Percentiles rank a stretch among this genome's conserved stretches.
Evolutionary conservation across 2,329 filamentous ascomycete species (phyloP).

Genomic region (Madurella fahalii): DNA sequence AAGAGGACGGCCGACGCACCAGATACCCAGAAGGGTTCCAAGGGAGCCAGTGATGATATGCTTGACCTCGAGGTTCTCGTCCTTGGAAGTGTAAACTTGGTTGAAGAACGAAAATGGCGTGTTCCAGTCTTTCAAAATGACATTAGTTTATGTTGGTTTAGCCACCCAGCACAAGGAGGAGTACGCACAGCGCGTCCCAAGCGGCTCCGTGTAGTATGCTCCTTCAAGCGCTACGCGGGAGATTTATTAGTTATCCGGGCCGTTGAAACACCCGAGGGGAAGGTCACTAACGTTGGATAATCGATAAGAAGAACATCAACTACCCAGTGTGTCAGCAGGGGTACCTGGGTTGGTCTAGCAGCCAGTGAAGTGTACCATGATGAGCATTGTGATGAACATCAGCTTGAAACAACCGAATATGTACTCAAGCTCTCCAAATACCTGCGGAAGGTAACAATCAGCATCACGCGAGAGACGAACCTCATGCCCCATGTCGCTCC

Average conservation of each 20-base stretch:
- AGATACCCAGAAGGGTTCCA: slow-evolving; percentile 37
- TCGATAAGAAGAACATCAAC: slow-evolving; percentile 37
- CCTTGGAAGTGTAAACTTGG: slow-evolving; percentile 30
- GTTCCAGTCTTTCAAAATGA: slow-evolving; percentile 15
- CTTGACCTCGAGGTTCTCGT: slow-evolving; percentile 28
- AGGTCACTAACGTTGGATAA: slow-evolving; percentile 32
- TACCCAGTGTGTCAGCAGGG: not conserved
- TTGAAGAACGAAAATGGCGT: slow-evolving; percentile 38
- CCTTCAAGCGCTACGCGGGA: slow-evolving; percentile 29
- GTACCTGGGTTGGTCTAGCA: not conserved
- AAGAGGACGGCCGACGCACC: slow-evolving; percentile 28
- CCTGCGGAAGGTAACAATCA: slow-evolving; percentile 9
- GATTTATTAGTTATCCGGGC: not conserved
- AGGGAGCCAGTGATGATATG: slow-evolving; percentile 31
- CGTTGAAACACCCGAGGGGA: not conserved
- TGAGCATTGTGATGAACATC: slow-evolving; percentile 34
- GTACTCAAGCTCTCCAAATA: slow-evolving; percentile 37
- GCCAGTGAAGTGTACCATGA: slow-evolving; percentile 21
- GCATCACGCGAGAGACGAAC: not conserved
- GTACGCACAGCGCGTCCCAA: slow-evolving; percentile 34
- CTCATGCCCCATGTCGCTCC: not conserved
- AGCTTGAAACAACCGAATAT: slow-evolving; percentile 36
- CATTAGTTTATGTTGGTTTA: not conserved
- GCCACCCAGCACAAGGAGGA: no score
- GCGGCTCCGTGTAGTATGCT: slow-evolving; percentile 35